phyloP scores from a whole-genome alignment of 2,329 filamentous ascomycete species.

The Pseudocercospora pini-densiflorae region DNA sequence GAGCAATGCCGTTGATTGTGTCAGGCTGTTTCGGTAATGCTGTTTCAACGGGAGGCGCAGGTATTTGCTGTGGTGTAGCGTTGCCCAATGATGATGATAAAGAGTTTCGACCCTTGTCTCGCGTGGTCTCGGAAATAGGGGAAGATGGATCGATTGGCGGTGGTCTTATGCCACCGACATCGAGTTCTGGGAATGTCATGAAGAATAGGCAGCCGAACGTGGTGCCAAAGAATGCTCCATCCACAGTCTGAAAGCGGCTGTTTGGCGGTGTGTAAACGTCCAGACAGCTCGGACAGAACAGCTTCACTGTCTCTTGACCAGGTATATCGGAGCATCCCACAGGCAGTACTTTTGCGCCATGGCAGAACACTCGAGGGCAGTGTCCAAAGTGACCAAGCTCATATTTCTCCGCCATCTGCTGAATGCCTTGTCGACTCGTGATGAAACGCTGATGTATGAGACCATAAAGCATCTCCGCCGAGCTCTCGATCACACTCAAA shows the following conservation, averaged over 20 bases:
- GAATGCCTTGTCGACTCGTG: conserved; percentile 92
- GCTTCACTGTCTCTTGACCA: conserved; percentile 95
- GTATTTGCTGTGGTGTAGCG: conserved; percentile 39
- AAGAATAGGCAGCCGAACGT: conserved; percentile 98
- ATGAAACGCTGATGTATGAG: conserved; percentile 99
- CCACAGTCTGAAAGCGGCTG: conserved; percentile 94
- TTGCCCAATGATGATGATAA: conserved; percentile 33
- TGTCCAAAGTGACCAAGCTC: conserved; percentile 94
- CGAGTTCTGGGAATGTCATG: conserved; percentile 96
- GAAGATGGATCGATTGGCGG: conserved; percentile 17
- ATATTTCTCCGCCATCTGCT: conserved; percentile 99
- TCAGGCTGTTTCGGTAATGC: conserved; percentile 52
- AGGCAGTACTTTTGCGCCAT: conserved; percentile 85
- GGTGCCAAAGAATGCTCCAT: conserved; percentile 96
- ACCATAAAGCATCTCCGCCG: conserved; percentile 96
- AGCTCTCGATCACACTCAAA: conserved; percentile 92
- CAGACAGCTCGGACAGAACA: conserved; percentile 95
- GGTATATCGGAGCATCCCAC: conserved; percentile 94
- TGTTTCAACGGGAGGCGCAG: conserved; percentile 20
- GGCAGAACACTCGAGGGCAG: conserved; percentile 93
- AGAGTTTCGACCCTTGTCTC: conserved; percentile 33
- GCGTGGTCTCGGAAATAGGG: conserved; percentile 24
- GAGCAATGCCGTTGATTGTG: conserved; percentile 81
- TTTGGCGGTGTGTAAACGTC: conserved; percentile 98
- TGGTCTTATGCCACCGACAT: conserved; percentile 60